Evolutionary conservation across 495 filamentous ascomycete genomes (phyloP).

Genomic region (Neurospora sp.): DNA sequence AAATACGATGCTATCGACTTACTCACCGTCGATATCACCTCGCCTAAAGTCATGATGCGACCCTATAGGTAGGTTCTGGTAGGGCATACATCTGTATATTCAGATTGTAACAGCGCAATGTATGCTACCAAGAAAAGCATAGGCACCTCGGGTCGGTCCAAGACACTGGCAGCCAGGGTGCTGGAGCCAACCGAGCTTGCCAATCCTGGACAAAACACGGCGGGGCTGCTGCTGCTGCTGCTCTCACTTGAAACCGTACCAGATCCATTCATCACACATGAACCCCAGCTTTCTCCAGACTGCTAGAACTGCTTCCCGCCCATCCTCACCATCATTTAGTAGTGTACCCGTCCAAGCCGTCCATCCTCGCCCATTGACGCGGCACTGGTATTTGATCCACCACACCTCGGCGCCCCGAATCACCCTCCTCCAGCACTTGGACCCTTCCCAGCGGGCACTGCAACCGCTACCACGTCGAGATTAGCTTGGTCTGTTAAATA

Average conservation of each 20-base stretch:
- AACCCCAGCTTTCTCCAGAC: not conserved
- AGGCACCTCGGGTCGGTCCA: not conserved
- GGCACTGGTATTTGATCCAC: not conserved
- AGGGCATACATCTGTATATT: not conserved
- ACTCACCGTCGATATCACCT: not conserved
- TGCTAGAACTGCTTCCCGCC: not conserved
- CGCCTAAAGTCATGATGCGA: not conserved
- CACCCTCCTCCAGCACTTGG: not conserved
- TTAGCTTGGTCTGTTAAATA: not conserved
- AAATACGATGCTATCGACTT: not conserved
- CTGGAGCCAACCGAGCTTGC: not conserved
- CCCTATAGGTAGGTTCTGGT: not conserved
- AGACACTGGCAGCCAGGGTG: not conserved
- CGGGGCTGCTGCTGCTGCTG: not conserved
- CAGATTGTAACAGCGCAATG: not conserved
- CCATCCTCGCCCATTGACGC: not conserved
- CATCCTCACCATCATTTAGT: not conserved
- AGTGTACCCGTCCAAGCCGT: not conserved
- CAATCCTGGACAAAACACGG: not conserved
- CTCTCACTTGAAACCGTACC: not conserved
- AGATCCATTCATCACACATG: not conserved
- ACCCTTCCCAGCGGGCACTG: not conserved
- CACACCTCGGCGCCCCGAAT: not conserved
- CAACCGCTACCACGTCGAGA: not conserved
- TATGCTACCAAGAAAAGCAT: not conserved